phyloP scores from a whole-genome alignment of 495 filamentous ascomycete genomes.

The Tuber borchii region DNA sequence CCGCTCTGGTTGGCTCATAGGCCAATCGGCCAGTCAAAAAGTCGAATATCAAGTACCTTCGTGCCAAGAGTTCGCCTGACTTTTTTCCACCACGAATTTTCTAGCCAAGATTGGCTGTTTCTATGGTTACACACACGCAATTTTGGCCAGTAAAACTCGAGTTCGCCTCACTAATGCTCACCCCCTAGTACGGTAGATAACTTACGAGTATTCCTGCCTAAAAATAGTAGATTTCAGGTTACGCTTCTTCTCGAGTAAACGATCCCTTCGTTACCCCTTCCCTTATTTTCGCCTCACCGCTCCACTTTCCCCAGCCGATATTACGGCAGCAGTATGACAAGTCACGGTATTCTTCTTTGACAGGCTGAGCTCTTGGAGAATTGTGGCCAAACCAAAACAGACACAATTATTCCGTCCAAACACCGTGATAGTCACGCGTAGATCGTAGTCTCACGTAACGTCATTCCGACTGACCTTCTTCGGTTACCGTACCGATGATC shows the following conservation, averaged over 20 bases:
- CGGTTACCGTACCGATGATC: background rate
- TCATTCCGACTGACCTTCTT: background rate
- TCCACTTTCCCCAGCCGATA: background rate
- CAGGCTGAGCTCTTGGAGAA: background rate
- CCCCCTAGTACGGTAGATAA: background rate
- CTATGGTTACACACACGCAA: no score
- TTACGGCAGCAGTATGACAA: background rate
- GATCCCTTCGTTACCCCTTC: background rate
- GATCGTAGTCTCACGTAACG: background rate
- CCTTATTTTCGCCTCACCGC: background rate
- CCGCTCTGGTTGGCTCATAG: no score
- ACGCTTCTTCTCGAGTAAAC: background rate
- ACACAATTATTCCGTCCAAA: background rate
- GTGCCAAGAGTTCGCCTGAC: no score
- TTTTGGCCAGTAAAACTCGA: no score
- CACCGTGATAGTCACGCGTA: background rate
- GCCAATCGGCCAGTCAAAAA: no score
- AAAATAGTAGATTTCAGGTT: background rate
- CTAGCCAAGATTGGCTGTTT: no score
- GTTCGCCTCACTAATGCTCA: no score
- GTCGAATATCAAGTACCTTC: no score
- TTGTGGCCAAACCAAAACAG: background rate
- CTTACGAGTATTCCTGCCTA: background rate
- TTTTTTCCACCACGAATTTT: no score
- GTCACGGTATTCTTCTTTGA: background rate